Evolutionary conservation across 352 stramenopile genomes (phyloP).

Genomic region (Globisporangium radiosum): DNA sequence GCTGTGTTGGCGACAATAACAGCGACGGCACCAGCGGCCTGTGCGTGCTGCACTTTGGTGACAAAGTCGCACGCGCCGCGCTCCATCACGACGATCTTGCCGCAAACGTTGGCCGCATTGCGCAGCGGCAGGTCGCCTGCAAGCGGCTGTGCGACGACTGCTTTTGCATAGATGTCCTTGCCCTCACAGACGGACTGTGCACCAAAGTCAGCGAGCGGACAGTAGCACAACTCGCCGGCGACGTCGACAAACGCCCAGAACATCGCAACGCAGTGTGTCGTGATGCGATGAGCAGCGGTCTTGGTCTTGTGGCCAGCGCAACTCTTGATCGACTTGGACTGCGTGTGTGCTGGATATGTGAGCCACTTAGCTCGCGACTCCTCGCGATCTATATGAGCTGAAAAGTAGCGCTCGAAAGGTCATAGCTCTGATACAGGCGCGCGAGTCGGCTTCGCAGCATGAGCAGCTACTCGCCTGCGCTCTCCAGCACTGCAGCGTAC

Average conservation of each 20-base stretch:
- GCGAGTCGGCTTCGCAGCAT: background rate
- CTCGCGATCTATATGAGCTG: no score
- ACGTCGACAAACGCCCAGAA: constrained; percentile 72
- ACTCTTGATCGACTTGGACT: background rate
- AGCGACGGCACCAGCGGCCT: constrained; percentile 57
- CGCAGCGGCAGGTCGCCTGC: constrained; percentile 38
- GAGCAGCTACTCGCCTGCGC: constrained; percentile 10
- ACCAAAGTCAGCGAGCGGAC: constrained; percentile 62
- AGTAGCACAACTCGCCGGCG: constrained; percentile 50
- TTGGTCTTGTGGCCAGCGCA: background rate
- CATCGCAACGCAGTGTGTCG: constrained; percentile 20
- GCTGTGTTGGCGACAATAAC: constrained; percentile 59
- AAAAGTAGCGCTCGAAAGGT: no score
- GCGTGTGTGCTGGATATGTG: background rate
- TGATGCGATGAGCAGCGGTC: background rate
- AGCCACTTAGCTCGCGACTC: constrained; percentile 3
- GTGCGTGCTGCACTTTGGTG: constrained; percentile 61
- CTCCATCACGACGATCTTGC: constrained; percentile 62
- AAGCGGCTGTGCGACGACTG: constrained; percentile 52
- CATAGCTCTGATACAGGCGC: no score
- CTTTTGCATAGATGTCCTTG: constrained; percentile 40
- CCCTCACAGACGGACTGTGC: constrained; percentile 31
- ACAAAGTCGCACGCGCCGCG: constrained; percentile 73
- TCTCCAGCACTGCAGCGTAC: background rate
- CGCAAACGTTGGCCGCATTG: constrained; percentile 35